Base-by-base conservation (phyloP, 495 filamentous ascomycete genomes). In the Cairneyella variabilis region DNA sequence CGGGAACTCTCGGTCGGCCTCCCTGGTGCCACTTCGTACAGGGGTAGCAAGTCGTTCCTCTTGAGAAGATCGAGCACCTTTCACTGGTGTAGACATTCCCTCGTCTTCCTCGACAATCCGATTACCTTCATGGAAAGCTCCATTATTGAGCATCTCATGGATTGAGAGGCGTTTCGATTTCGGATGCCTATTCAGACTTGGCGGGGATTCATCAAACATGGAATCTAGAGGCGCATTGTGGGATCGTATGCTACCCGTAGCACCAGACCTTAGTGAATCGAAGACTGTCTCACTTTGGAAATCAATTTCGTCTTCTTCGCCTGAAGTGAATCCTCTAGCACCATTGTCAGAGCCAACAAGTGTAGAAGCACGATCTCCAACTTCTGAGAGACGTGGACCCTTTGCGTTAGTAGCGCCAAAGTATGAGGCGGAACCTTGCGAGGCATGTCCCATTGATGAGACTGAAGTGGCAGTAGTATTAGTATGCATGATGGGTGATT, bases 271-370 rank as follows among this genome's bases (percentile, higher is more conserved):
- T 56, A 93, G 73, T 14, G 91, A 97, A 66, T 97, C 93, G 70
- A 89, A 97, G 41, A 91, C 82, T 5, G 88, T 92, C 59, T 97
- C 93, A 59, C 88, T 96, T 69, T 87, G 80, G 51, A 88, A 83
- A 60, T 95, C 91, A 3, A 82, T 83, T 50, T 95, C 91, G 48
- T 95, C 89, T 56, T 95, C 91, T 47, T 92, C 90, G 4, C 83
- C 82, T 2, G 83, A 90, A 10, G 77, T 76, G 52, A 89, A 84
- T 16, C 83, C 84, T 48, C 86, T 84, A 37, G 81, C 80, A 58
- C 93, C 86, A 57, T 76, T 77, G 56, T 98, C 92, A 17, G 91
- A 96, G 28, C 89, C 88, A 30, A 88, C 81, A 21, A 91, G 67
- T 1, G 90, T 95, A 5, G 88, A 92, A 11, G 88, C 78, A 39